A percentile compares a stretch with the other conserved stretches of the same genome.
phyloP scores from a whole-genome alignment of 805 yeast genomes.

The Millerozyma acaciae region DNA sequence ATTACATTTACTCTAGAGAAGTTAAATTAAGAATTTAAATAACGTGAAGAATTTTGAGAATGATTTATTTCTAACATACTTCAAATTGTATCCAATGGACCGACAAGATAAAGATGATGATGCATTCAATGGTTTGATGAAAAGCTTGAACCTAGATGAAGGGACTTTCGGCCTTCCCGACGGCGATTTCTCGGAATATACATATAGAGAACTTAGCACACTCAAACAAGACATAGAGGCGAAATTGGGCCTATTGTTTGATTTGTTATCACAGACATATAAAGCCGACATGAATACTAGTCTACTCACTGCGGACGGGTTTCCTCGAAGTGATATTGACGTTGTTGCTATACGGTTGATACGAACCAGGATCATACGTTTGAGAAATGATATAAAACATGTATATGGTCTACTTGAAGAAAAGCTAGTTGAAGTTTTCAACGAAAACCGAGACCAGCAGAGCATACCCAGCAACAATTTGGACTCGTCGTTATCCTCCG shows the following conservation, averaged over 20 bases:
- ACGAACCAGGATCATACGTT: slow-evolving; percentile 60
- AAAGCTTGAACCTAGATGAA: slow-evolving; percentile 22
- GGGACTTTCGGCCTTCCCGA: slow-evolving; percentile 18
- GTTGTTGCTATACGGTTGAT: slow-evolving; percentile 60
- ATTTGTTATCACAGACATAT: slow-evolving; percentile 38
- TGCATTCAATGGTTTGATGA: slow-evolving; percentile 26
- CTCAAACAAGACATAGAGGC: slow-evolving; percentile 19
- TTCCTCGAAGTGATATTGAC: slow-evolving; percentile 81
- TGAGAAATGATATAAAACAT: slow-evolving; percentile 63
- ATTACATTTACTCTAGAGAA: neutral
- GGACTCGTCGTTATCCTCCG: neutral
- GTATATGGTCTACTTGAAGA: slow-evolving; percentile 46
- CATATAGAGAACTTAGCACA: slow-evolving; percentile 8
- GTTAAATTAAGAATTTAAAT: neutral
- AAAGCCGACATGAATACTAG: slow-evolving; percentile 61
- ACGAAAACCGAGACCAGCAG: neutral
- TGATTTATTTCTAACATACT: neutral
- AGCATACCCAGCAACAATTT: neutral
- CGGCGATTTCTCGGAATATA: slow-evolving; percentile 12
- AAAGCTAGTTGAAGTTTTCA: slow-evolving; percentile 45
- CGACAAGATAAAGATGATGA: slow-evolving; percentile 13
- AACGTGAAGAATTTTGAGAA: slow-evolving; percentile 1
- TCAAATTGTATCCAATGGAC: neutral
- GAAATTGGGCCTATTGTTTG: slow-evolving; percentile 33
- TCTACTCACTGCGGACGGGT: slow-evolving; percentile 70